Percentiles rank a stretch among this genome's conserved stretches.
phyloP scores from a whole-genome alignment of 306 rosid species.

The Dalbergia cultrata region DNA sequence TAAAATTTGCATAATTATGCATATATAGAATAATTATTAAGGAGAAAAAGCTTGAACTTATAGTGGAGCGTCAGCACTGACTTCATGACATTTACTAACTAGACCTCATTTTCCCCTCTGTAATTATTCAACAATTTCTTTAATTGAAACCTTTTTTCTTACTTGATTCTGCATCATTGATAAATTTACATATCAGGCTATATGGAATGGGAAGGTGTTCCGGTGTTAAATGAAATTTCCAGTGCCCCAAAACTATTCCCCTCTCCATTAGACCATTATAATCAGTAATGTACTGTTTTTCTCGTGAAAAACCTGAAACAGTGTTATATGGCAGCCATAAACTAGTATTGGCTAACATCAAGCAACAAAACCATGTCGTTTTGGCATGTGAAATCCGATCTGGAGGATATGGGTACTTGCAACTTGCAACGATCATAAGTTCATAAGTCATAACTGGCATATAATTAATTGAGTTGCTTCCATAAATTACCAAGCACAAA shows the following conservation, averaged over 20 bases:
- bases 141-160: not conserved
- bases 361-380: constrained; percentile 9
- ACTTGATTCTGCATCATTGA: not conserved
- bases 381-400: constrained; percentile 13
- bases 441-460: not conserved
- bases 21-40: too few species aligned
- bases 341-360: not conserved
- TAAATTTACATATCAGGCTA: not conserved
- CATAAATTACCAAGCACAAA: not conserved
- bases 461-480: not conserved
- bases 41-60: not conserved
- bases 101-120: too few species aligned
- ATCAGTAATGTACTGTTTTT: not conserved
- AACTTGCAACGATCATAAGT: constrained; percentile 1
- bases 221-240: not conserved
- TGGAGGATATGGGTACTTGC: not conserved
- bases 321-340: not conserved
- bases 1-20: too few species aligned
- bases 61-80: not conserved
- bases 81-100: not conserved
- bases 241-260: not conserved
- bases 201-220: too few species aligned
- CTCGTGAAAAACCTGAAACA: not conserved
- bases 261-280: not conserved
- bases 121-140: not conserved